Evolutionary conservation across 768 basidiomycete species (phyloP).

Genomic region (Flagelloscypha sp.): DNA sequence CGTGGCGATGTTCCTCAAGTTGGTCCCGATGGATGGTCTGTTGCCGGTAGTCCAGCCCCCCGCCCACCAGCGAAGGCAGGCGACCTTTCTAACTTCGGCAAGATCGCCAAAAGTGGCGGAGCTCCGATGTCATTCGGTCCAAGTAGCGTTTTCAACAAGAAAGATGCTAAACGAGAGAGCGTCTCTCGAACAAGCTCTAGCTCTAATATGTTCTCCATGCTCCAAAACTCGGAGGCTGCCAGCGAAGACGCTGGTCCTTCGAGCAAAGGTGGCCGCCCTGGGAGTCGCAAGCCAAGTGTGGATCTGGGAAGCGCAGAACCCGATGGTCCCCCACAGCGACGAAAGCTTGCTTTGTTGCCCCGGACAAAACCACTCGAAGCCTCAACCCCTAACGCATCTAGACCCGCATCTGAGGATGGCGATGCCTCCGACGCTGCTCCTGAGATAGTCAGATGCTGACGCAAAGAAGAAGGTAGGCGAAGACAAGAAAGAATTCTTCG

Average conservation of each 20-base stretch:
- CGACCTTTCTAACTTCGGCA: constrained; percentile 82
- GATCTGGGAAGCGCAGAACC: constrained; percentile 42
- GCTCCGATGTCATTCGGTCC: constrained; percentile 75
- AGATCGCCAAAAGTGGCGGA: constrained; percentile 57
- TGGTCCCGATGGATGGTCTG: constrained; percentile 85
- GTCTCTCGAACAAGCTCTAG: constrained; percentile 73
- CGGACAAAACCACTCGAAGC: constrained; percentile 60
- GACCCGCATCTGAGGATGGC: constrained; percentile 41
- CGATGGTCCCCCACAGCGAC: constrained; percentile 51
- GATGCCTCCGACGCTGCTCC: constrained; percentile 28
- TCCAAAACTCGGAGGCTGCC: constrained; percentile 52
- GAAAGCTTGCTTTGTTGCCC: constrained; percentile 66
- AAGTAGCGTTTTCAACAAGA: constrained; percentile 75
- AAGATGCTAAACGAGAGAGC: constrained; percentile 60
- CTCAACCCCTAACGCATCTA: no score
- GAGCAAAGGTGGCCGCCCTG: constrained; percentile 42
- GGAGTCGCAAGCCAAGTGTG: constrained; percentile 42
- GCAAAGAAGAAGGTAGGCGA: constrained; percentile 72
- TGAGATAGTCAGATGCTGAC: constrained; percentile 56
- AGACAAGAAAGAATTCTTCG: constrained; percentile 82
- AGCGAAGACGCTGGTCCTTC: constrained; percentile 35
- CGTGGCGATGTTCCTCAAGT: constrained; percentile 48
- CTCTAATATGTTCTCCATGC: constrained; percentile 85
- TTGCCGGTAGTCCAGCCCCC: constrained; percentile 42
- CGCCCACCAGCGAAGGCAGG: constrained; percentile 72